These are phyloP conservation scores for Conringia planisiliqua DNA, from an alignment of 345 rosid genomes.

Conservation along the genomic window DNA sequence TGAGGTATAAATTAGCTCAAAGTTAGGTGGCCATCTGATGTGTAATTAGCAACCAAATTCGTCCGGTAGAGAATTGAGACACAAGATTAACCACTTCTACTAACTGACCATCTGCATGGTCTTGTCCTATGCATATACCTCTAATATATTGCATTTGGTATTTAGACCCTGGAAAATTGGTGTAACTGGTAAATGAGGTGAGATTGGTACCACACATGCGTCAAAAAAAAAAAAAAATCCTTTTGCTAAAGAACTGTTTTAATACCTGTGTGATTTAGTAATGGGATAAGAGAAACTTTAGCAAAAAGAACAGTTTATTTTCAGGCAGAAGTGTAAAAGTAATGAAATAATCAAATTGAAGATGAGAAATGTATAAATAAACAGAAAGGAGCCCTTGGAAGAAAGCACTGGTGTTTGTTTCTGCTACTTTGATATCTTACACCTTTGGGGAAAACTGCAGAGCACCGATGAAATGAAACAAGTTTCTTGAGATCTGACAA, in stretches of 20 bases:
- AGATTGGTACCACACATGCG: background rate
- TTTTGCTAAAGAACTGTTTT: background rate
- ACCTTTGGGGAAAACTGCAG: slow-evolving; percentile 12
- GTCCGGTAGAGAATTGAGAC: background rate
- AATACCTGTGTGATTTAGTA: too few relatives aligned
- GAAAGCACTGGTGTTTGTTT: background rate
- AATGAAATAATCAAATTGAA: background rate
- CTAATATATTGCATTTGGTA: background rate
- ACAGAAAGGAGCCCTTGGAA: background rate
- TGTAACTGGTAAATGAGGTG: background rate
- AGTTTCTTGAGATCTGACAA: background rate
- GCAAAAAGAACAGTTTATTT: slow-evolving; percentile 14
- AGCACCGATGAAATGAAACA: slow-evolving; percentile 12
- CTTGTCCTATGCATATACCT: too few relatives aligned
- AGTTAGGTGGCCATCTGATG: background rate
- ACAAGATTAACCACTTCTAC: too few relatives aligned
- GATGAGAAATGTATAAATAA: slow-evolving; percentile 7
- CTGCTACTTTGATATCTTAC: background rate
- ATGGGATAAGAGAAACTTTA: background rate
- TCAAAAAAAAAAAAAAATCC: too few relatives aligned
- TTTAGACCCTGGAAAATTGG: background rate
- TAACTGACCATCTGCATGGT: too few relatives aligned
- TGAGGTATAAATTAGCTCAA: background rate
- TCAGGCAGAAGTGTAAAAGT: background rate
- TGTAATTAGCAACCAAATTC: background rate